A percentile compares a stretch with the other conserved stretches of the same genome.
phyloP scores from a whole-genome alignment of 371 early-diverging fungal species.

The Homolaphlyctis polyrhiza region DNA sequence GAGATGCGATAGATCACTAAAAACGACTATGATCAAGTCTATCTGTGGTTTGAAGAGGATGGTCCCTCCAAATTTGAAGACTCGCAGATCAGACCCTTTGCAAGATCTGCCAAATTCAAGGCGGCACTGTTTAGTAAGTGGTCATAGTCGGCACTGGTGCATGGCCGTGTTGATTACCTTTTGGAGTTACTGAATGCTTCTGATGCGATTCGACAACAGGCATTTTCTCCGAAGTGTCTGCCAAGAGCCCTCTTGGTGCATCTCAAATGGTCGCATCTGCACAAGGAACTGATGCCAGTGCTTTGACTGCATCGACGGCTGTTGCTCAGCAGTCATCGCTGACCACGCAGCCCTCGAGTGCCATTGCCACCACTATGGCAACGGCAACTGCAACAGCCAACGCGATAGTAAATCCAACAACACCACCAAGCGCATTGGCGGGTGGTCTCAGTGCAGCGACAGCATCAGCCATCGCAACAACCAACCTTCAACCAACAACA shows the following conservation, averaged over 20 bases:
- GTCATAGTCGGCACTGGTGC: neutral
- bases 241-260: neutral
- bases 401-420: no score
- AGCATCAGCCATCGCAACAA: no score
- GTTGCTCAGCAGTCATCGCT: no score
- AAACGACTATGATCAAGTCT: constrained; percentile 14
- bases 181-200: no score
- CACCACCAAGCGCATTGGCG: no score
- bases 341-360: no score
- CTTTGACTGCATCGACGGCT: neutral
- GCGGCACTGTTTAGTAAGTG: constrained; percentile 31
- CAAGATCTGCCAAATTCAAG: constrained; percentile 34
- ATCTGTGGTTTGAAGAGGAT: constrained; percentile 10
- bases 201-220: constrained; percentile 4
- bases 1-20: constrained; percentile 11
- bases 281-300: neutral
- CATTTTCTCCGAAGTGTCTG: neutral
- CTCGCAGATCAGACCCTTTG: neutral
- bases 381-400: no score
- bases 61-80: constrained; percentile 23
- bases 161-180: neutral
- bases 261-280: neutral
- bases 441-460: no score
- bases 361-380: no score
- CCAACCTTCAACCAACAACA: no score